These are phyloP conservation scores for Coffea eugenioides DNA, from an alignment of 257 asterid genomes.

Conservation along the genomic window DNA sequence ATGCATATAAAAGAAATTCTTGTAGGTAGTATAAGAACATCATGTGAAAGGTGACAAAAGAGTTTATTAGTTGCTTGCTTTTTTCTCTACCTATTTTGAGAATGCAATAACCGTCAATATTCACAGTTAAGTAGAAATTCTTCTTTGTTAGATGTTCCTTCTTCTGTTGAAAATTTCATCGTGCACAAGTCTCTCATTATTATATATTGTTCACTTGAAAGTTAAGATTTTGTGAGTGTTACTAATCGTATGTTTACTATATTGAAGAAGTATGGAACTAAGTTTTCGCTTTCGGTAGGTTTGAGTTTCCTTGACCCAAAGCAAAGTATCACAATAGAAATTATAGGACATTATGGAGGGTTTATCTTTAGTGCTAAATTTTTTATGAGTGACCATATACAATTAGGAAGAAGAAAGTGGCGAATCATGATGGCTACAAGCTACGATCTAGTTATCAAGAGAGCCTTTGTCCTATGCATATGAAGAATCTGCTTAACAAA, in stretches of 20 bases:
- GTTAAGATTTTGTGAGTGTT: not conserved
- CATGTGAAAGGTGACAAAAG: too few species aligned
- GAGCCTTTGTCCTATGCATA: too few species aligned
- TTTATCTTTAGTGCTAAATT: not conserved
- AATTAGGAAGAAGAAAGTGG: too few species aligned
- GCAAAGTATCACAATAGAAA: not conserved
- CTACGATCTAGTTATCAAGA: not conserved
- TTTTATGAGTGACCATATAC: not conserved
- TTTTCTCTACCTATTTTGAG: too few species aligned
- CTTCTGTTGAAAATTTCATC: not conserved
- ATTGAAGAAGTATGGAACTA: not conserved
- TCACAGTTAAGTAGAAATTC: not conserved
- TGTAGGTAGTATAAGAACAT: too few species aligned
- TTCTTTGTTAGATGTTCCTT: not conserved
- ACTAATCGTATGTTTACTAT: not conserved
- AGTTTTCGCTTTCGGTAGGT: not conserved
- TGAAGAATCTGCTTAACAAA: not conserved
- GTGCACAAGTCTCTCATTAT: not conserved
- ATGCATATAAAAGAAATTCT: too few species aligned
- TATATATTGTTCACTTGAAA: not conserved
- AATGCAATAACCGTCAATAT: too few species aligned
- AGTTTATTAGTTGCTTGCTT: too few species aligned
- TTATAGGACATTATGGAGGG: not conserved
- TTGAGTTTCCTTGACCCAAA: not conserved
- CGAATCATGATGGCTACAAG: not conserved